A percentile compares a stretch with the other conserved stretches of the same genome.
Evolutionary conservation across 805 yeast species (phyloP).

Genomic region (Candida namnaoensis): DNA sequence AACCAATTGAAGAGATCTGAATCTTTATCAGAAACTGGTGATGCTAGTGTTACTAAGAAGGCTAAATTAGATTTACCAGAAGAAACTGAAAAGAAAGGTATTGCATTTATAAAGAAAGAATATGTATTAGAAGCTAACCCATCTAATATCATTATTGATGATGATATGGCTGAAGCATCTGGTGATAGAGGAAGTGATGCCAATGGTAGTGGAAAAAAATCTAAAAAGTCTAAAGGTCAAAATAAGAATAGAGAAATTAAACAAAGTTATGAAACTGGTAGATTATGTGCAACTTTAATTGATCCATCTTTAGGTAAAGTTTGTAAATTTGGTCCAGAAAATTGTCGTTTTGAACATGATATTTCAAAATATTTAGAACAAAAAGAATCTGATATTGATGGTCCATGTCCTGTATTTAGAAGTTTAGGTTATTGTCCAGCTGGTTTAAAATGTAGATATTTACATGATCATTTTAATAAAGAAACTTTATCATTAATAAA

Average conservation of each 20-base stretch:
- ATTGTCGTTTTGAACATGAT: conserved; percentile 76
- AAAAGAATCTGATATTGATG: conserved; percentile 68
- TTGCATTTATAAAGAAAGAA: conserved; percentile 73
- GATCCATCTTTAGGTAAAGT: conserved; percentile 38
- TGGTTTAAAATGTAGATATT: conserved; percentile 91
- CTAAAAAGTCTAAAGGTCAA: conserved; percentile 62
- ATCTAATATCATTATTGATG: conserved; percentile 21
- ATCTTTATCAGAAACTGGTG: no score
- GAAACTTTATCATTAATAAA: conserved; percentile 35
- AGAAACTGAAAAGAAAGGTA: conserved; percentile 34
- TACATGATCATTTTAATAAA: conserved; percentile 54
- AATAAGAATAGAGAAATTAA: conserved; percentile 73
- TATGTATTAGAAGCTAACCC: conserved; percentile 33
- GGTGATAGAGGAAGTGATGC: conserved; percentile 28
- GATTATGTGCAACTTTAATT: conserved; percentile 55
- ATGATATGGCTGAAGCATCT: conserved; percentile 38
- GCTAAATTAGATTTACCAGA: not conserved
- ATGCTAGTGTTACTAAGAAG: not conserved
- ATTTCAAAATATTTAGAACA: conserved; percentile 49
- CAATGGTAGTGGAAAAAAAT: conserved; percentile 34
- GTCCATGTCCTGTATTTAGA: conserved; percentile 75
- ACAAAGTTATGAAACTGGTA: conserved; percentile 55
- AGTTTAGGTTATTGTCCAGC: conserved; percentile 87
- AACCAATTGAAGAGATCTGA: no score
- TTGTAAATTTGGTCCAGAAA: conserved; percentile 60